Conservation (phyloP, 2,329 filamentous ascomycete species). For the Sarocladiaceae sp. region DNA sequence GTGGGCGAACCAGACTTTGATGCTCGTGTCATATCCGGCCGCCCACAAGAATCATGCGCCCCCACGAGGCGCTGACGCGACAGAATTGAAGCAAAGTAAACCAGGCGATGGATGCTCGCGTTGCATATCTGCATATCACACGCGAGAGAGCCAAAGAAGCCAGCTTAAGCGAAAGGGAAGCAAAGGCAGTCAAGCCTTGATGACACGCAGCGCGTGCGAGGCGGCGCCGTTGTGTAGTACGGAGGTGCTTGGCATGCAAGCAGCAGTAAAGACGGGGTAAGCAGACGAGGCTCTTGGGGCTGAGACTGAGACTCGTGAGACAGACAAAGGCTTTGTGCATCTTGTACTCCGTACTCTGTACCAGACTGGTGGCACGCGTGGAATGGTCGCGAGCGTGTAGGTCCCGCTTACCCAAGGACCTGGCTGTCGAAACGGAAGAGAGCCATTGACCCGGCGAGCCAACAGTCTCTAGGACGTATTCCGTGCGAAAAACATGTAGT, state of each 20-base stretch:
- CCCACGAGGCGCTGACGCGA: too few species aligned
- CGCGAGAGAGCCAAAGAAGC: too few species aligned
- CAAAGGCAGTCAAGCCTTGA: not conserved
- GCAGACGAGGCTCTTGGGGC: not conserved
- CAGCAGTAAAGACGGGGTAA: not conserved
- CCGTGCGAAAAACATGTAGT: too few species aligned
- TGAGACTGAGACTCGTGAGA: not conserved
- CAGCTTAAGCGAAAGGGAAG: not conserved
- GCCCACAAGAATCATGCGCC: too few species aligned
- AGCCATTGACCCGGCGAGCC: constrained; percentile 6
- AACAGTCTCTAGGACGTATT: not conserved
- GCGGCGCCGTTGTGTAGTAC: not conserved
- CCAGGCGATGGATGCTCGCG: too few species aligned
- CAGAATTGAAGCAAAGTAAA: too few species aligned
- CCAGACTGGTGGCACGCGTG: too few species aligned
- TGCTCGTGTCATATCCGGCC: constrained; percentile 1
- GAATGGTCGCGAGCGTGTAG: not conserved
- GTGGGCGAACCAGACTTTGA: constrained; percentile 8
- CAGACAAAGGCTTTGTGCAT: not conserved
- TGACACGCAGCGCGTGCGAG: not conserved
- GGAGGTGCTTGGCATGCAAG: not conserved
- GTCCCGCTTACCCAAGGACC: not conserved
- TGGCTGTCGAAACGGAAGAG: constrained; percentile 7
- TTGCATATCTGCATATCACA: too few species aligned
- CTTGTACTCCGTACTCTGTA: not conserved